These are phyloP conservation scores for Aquilaria yunnanensis DNA, from an alignment of 345 rosid species.

Conservation along the genomic window DNA sequence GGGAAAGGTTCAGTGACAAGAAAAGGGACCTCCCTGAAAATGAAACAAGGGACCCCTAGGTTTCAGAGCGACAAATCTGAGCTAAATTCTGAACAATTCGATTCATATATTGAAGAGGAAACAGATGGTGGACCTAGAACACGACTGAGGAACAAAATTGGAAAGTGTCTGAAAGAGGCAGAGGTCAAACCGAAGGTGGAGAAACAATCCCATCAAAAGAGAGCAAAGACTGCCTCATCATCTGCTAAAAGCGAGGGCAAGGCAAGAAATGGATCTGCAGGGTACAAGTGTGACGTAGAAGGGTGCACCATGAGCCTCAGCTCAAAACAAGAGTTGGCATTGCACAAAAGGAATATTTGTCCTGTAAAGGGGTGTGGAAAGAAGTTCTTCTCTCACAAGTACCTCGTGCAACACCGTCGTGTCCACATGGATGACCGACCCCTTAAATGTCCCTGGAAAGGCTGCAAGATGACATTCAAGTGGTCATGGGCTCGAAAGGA, in stretches of 20 bases:
- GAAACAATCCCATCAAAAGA: constrained; percentile 46
- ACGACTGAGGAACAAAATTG: constrained; percentile 58
- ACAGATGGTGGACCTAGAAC: constrained; percentile 69
- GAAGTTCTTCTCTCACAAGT: constrained; percentile 93
- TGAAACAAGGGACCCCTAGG: constrained; percentile 27
- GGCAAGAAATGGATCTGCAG: constrained; percentile 44
- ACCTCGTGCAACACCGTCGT: constrained; percentile 85
- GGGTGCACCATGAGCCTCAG: constrained; percentile 87
- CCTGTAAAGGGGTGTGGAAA: constrained; percentile 94
- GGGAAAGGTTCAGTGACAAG: neutral
- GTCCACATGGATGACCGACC: constrained; percentile 92
- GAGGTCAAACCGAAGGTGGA: constrained; percentile 37
- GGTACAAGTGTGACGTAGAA: constrained; percentile 74
- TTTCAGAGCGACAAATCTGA: constrained; percentile 25
- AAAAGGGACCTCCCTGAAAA: constrained; percentile 3
- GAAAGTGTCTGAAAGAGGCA: constrained; percentile 31
- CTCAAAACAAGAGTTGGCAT: constrained; percentile 53
- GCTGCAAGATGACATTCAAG: constrained; percentile 96
- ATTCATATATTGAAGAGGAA: constrained; percentile 28
- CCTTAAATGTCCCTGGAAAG: constrained; percentile 99
- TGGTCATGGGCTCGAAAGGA: constrained; percentile 99
- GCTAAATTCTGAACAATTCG: constrained; percentile 17
- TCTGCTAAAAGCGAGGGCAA: constrained; percentile 28
- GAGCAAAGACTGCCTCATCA: constrained; percentile 20
- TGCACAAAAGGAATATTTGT: constrained; percentile 80